phyloP scores from a whole-genome alignment of 2,329 filamentous ascomycete genomes.

The Verticillium nubilum region DNA sequence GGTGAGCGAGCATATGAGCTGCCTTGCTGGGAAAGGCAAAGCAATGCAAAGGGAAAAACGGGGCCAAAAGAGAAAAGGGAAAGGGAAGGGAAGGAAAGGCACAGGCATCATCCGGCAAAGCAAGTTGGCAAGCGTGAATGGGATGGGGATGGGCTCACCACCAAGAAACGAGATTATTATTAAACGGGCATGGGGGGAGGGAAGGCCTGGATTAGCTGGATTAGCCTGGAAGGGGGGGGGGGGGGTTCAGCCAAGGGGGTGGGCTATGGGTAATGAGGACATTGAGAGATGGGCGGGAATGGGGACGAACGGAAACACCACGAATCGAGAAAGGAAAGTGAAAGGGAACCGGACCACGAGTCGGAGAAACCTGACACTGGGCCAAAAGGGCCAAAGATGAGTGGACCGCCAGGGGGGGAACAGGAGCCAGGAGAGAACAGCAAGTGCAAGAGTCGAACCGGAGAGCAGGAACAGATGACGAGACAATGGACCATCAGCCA shows the following conservation, averaged over 20 bases:
- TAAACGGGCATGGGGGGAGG: background rate
- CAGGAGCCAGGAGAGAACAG: background rate
- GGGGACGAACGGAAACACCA: conserved; percentile 8
- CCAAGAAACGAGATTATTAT: conserved; percentile 2
- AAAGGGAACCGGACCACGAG: conserved; percentile 2
- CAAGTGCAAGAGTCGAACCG: background rate
- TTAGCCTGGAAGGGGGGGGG: too few relatives aligned
- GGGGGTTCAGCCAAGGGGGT: background rate
- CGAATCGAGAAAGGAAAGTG: background rate
- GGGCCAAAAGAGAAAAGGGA: conserved; percentile 17
- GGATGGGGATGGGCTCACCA: conserved; percentile 1
- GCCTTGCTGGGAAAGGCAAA: conserved; percentile 10
- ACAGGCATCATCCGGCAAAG: conserved; percentile 5
- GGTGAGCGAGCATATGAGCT: conserved; percentile 9
- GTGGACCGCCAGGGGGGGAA: conserved; percentile 1
- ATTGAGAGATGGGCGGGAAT: background rate
- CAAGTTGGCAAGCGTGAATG: conserved; percentile 4
- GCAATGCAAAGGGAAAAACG: conserved; percentile 17
- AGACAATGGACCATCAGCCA: background rate
- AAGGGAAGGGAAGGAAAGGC: conserved; percentile 8
- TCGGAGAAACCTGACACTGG: background rate
- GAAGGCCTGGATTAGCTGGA: too few relatives aligned
- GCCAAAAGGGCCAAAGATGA: background rate
- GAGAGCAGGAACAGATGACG: background rate
- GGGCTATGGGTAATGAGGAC: background rate